These are phyloP conservation scores for Dendrocalamus sinicus DNA, from an alignment of 176 grass and related monocot species.

Conservation along the genomic window DNA sequence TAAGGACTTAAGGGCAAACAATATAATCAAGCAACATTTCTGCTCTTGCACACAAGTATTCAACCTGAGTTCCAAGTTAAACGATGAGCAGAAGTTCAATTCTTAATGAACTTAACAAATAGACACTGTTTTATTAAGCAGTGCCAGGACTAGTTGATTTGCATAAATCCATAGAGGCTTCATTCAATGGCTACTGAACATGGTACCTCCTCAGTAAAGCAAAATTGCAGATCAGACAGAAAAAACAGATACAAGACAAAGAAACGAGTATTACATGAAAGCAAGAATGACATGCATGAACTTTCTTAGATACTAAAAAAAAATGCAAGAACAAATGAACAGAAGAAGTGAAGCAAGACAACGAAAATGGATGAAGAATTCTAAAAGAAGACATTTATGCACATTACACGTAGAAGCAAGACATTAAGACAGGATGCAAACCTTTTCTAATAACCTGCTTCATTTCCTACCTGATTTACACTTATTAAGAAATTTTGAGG, in stretches of 20 bases:
- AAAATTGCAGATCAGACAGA: background rate
- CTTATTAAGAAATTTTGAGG: background rate
- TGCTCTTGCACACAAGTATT: background rate
- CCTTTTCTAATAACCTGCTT: background rate
- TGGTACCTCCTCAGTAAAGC: background rate
- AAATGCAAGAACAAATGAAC: background rate
- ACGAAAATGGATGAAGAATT: background rate
- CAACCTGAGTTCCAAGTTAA: background rate
- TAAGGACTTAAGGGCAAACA: background rate
- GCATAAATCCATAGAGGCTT: background rate
- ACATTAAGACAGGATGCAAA: background rate
- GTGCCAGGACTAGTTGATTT: background rate
- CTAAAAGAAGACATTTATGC: background rate
- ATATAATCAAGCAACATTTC: background rate
- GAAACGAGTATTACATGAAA: background rate
- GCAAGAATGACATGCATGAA: background rate
- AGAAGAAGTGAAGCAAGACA: background rate
- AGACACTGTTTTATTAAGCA: background rate
- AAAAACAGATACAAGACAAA: background rate
- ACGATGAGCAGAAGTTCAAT: background rate
- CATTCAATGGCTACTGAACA: constrained; percentile 1
- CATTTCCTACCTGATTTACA: background rate
- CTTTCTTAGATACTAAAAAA: background rate
- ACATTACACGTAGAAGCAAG: background rate
- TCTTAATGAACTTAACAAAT: constrained; percentile 15